Percentiles rank a stretch among this genome's conserved stretches.
These are phyloP conservation scores for Biscogniauxia mediterranea DNA, from an alignment of 2,329 filamentous ascomycete genomes.

Conservation along the genomic window DNA sequence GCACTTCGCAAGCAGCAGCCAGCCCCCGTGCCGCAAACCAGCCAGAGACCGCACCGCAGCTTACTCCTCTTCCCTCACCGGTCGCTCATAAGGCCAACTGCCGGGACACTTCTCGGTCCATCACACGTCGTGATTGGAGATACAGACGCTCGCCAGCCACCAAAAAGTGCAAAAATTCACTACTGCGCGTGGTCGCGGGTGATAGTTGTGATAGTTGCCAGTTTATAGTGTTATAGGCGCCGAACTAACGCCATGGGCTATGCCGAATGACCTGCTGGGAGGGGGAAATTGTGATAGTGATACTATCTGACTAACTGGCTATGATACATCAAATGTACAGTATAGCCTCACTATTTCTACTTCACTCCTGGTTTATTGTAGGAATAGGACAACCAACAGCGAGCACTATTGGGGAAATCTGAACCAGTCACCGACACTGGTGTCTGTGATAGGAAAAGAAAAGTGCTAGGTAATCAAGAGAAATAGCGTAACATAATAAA, in stretches of 20 bases:
- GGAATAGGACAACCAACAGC: neutral
- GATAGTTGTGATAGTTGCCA: neutral
- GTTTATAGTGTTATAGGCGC: neutral
- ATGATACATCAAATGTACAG: neutral
- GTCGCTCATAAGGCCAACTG: neutral
- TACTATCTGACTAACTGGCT: neutral
- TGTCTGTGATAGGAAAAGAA: neutral
- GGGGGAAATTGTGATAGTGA: neutral
- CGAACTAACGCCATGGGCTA: neutral
- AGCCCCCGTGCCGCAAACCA: neutral
- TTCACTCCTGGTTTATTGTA: neutral
- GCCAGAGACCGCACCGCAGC: neutral
- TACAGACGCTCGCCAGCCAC: slow-evolving; percentile 1
- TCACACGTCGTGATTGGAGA: slow-evolving; percentile 2
- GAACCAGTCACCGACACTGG: neutral
- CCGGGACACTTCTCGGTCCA: neutral
- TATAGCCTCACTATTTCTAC: neutral
- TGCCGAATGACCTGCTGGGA: neutral
- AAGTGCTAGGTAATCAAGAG: neutral
- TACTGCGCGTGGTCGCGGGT: neutral
- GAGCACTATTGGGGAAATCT: neutral
- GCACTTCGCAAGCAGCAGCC: neutral
- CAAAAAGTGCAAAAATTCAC: neutral
- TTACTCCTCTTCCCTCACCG: neutral
- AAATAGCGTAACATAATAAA: neutral